Evolutionary conservation across 2,329 filamentous ascomycete genomes (phyloP).

Genomic region (Tolypocladium capitatum): DNA sequence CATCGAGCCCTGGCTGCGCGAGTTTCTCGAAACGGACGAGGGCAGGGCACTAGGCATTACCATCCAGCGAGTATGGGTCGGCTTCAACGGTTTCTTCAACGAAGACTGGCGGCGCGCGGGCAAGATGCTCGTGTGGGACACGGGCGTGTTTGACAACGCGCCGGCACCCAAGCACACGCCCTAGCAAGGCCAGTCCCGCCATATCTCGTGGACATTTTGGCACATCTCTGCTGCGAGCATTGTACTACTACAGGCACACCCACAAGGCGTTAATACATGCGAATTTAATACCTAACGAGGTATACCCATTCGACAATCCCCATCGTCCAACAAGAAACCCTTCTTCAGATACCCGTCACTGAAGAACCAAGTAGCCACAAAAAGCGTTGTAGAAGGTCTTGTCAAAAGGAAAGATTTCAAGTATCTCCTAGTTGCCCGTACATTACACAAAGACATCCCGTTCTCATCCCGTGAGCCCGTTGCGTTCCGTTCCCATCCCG

Average conservation of each 20-base stretch:
- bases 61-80: constrained; percentile 37
- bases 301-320: background rate
- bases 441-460: constrained; percentile 1
- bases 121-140: constrained; percentile 47
- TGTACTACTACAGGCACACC: background rate
- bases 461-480: background rate
- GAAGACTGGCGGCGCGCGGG: constrained; percentile 47
- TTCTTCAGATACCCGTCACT: background rate
- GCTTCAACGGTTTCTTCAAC: constrained; percentile 48
- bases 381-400: background rate
- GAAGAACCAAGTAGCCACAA: background rate
- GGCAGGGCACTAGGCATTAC: constrained; percentile 27
- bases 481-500: background rate
- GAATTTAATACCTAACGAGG: background rate
- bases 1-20: constrained; percentile 32
- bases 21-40: constrained; percentile 28
- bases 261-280: background rate
- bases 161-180: background rate
- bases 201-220: background rate
- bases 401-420: background rate
- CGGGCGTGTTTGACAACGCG: constrained; percentile 19
- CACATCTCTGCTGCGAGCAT: background rate
- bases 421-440: background rate
- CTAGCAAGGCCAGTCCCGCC: too few relatives aligned
- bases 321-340: background rate